These are phyloP conservation scores for Nitzschia palea DNA, from an alignment of 108 stramenopile genomes.

Conservation along the genomic window DNA sequence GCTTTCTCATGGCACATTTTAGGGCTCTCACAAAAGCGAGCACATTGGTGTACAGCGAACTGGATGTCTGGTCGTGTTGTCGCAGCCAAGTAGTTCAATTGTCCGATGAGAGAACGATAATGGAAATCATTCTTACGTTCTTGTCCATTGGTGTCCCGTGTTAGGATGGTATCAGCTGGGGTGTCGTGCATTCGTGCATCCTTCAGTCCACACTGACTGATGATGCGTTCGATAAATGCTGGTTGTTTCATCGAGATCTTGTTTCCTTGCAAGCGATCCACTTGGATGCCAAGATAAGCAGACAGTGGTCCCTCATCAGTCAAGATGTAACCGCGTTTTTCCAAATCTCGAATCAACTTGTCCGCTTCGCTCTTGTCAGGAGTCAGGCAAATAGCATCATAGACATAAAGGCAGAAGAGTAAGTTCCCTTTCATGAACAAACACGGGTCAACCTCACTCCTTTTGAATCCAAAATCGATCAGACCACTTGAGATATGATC, in stretches of 20 bases:
- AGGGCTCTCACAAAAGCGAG: constrained; percentile 2
- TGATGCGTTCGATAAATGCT: not conserved
- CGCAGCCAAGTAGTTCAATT: constrained; percentile 25
- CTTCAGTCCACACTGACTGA: not conserved
- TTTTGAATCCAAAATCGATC: constrained; percentile 31
- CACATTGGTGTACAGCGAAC: constrained; percentile 15
- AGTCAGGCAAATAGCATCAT: constrained; percentile 7
- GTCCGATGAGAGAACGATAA: constrained; percentile 31
- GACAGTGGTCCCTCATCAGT: constrained; percentile 26
- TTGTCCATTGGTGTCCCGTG: not conserved
- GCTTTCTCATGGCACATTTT: constrained; percentile 36
- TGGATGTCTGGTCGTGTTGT: constrained; percentile 34
- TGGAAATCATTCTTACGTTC: not conserved
- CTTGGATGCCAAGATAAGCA: constrained; percentile 44
- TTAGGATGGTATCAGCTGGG: no score
- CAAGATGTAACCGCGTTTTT: not conserved
- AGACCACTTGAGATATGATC: no score
- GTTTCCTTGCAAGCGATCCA: not conserved
- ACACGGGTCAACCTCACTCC: constrained; percentile 38
- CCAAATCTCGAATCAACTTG: constrained; percentile 1
- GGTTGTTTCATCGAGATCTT: not conserved
- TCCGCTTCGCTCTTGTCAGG: constrained; percentile 4
- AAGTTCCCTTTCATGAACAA: constrained; percentile 32
- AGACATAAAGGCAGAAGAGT: constrained; percentile 24
- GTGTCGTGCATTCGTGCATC: not conserved